These are phyloP conservation scores for Aureobasidium subglaciale DNA, from an alignment of 2,329 filamentous ascomycete genomes.

Conservation along the genomic window DNA sequence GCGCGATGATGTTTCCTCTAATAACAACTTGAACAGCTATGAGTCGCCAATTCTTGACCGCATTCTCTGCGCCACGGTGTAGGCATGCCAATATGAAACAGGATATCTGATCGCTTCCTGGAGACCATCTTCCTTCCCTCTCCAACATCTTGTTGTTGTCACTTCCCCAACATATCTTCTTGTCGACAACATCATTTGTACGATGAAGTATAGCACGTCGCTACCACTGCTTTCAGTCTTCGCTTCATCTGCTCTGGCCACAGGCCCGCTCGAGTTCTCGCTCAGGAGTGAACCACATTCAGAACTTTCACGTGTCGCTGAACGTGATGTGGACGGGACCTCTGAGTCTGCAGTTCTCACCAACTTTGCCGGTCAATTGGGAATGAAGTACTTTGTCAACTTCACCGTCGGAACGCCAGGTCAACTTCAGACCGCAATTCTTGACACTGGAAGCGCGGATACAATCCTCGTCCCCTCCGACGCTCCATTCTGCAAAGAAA, in stretches of 20 bases:
- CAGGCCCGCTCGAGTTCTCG: background rate
- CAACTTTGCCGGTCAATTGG: background rate
- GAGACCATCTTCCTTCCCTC: background rate
- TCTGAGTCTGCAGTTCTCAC: background rate
- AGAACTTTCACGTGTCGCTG: background rate
- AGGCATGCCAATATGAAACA: background rate
- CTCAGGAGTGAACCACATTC: background rate
- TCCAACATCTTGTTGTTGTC: background rate
- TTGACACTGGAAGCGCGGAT: slow-evolving; percentile 30
- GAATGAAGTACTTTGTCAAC: background rate
- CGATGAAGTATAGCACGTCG: background rate
- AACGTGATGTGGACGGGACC: background rate
- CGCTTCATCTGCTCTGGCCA: background rate
- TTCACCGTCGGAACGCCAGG: slow-evolving; percentile 29
- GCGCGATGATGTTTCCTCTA: no score
- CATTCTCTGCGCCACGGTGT: background rate
- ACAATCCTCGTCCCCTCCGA: slow-evolving; percentile 26
- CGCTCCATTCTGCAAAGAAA: background rate
- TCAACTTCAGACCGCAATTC: slow-evolving; percentile 26
- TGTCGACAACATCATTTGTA: background rate
- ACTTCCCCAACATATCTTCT: background rate
- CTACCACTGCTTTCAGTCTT: background rate
- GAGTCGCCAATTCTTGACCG: background rate
- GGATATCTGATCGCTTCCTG: background rate
- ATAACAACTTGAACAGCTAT: background rate